Base-by-base conservation (phyloP, 78 protist genomes). In the Neovahlkampfia damariscottae region DNA sequence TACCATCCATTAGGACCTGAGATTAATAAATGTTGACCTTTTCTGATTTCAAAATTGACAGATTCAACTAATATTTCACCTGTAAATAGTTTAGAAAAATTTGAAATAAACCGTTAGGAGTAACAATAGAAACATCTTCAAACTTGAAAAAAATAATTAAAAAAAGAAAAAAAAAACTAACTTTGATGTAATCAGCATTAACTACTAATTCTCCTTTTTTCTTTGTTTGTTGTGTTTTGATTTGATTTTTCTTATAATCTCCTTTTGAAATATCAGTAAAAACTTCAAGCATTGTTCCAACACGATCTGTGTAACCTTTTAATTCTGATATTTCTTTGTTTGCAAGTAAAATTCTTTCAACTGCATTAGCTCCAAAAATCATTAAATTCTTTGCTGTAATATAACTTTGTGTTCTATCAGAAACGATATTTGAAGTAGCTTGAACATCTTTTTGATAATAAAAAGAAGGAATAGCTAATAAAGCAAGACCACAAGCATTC, bases 1-100 rank as follows among this genome's bases (percentile, higher is more conserved):
- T n/a, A n/a, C n/a, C 85, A 88, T 28, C 86, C 88, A 62, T 77
- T 77, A 3, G 92, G 92, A 0, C 86, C 90, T 4, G 74, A 39
- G 74, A 86, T 67, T 29, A 82, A 70, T 40, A 5, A 2, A 70
- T 41, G 70, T 29, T 58, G 68, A n/a, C 81, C 81, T 1, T 38
- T 3, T 36, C n/a, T 6, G 38, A 77, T 28, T n/a, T 31, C 36
- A 32, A 77, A 5, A 30, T 3, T 67, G 31, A 67, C 37, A 29
- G 39, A 5, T 32, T 71, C 3, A n/a, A 28, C 38, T 19, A 77
- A 67, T 50, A 3, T 1, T 2, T 77, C 72, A 39, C 81, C n/a
- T n/a, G n/a, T n/a, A n/a, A n/a, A n/a, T n/a, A n/a, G n/a, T n/a
- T n/a, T n/a, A n/a, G n/a, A n/a, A n/a, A n/a, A n/a, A n/a, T n/a